Evolutionary conservation across 202 grass and related monocot genomes (phyloP).

Genomic region (Musa balbisiana): DNA sequence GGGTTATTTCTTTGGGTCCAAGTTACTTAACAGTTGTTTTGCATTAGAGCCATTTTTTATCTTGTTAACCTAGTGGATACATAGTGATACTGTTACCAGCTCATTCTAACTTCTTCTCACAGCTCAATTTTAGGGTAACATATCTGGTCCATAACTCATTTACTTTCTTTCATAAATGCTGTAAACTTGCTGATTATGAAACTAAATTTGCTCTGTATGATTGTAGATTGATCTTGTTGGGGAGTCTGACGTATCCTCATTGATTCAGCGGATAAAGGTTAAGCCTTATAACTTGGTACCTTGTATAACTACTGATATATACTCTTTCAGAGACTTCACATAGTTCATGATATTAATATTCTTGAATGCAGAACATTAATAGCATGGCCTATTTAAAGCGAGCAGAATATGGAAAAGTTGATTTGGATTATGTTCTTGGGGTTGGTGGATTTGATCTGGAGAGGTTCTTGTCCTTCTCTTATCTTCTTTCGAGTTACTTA

Average conservation of each 20-base stretch:
- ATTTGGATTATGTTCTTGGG: constrained; percentile 99
- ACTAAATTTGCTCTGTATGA: constrained; percentile 23
- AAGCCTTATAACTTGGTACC: constrained; percentile 2
- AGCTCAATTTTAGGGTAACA: background rate
- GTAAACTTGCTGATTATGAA: background rate
- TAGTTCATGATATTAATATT: constrained; percentile 22
- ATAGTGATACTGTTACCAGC: background rate
- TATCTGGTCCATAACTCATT: background rate
- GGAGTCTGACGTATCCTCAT: constrained; percentile 66
- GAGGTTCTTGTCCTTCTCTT: constrained; percentile 50
- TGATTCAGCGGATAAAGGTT: constrained; percentile 81
- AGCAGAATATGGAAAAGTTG: constrained; percentile 81
- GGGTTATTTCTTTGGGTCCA: background rate
- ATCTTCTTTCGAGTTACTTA: constrained; percentile 1
- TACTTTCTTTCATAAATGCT: background rate
- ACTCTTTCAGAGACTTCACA: constrained; percentile 2
- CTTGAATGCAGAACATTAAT: constrained; percentile 74
- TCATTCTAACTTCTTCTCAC: background rate
- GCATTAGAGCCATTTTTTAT: background rate
- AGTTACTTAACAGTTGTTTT: background rate
- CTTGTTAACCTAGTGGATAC: background rate
- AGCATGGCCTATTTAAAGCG: constrained; percentile 85
- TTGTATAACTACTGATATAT: constrained; percentile 13
- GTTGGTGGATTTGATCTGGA: constrained; percentile 99
- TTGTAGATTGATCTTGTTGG: constrained; percentile 91